Evolutionary conservation across 495 filamentous ascomycete genomes (phyloP).

Genomic region (Chaetomidium leptoderma): DNA sequence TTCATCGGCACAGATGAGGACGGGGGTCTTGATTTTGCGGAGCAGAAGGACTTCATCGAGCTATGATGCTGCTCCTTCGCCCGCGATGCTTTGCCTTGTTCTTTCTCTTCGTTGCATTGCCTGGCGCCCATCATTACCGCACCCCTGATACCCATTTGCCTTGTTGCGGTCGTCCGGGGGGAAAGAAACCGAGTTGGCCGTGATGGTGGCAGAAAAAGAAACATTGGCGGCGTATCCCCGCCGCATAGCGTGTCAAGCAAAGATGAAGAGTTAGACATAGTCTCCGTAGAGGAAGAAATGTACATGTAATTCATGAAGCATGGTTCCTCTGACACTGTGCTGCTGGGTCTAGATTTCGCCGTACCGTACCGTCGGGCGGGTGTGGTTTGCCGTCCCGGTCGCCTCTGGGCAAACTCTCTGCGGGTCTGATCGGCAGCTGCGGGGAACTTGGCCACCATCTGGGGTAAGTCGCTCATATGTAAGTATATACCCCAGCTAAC

Average conservation of each 20-base stretch:
- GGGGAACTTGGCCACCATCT: not conserved
- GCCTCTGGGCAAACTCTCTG: not conserved
- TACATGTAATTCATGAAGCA: not conserved
- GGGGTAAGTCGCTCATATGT: not conserved
- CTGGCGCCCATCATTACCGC: conserved; percentile 20
- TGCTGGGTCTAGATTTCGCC: not conserved
- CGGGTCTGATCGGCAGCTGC: not conserved
- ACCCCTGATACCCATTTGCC: conserved; percentile 27
- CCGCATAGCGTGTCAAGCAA: not conserved
- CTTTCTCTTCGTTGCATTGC: conserved; percentile 9
- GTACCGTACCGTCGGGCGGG: not conserved
- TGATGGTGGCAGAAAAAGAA: not conserved
- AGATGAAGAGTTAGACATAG: not conserved
- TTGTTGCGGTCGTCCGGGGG: conserved; percentile 5
- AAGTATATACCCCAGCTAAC: not conserved
- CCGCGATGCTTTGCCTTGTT: conserved; percentile 7
- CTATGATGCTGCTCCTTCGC: conserved; percentile 29
- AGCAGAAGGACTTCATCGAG: conserved; percentile 47
- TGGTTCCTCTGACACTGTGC: not conserved
- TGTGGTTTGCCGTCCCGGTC: conserved; percentile 2
- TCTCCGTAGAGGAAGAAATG: not conserved
- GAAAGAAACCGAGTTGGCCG: conserved; percentile 1
- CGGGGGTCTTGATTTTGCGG: conserved; percentile 38
- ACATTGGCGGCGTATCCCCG: not conserved
- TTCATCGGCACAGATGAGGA: conserved; percentile 49